These are phyloP conservation scores for Paecilomyces sp. DNA, from an alignment of 2,329 filamentous ascomycete species.

Conservation along the genomic window DNA sequence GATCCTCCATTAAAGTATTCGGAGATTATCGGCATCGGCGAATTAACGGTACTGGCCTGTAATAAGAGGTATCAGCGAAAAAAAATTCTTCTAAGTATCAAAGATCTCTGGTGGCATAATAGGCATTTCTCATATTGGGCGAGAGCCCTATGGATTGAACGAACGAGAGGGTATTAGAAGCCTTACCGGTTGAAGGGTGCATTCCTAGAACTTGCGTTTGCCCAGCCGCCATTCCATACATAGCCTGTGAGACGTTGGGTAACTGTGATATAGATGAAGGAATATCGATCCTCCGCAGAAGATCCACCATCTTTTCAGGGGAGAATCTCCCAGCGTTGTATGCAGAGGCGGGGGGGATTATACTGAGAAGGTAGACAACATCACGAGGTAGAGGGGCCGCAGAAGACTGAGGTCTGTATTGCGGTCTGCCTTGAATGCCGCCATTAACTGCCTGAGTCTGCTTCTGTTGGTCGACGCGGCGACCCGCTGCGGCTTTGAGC, in stretches of 20 bases:
- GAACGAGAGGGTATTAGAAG: not conserved
- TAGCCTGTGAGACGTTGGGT: slow-evolving; percentile 24
- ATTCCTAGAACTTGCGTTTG: slow-evolving; percentile 13
- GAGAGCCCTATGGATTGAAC: not conserved
- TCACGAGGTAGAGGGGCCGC: slow-evolving; percentile 66
- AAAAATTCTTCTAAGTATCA: not conserved
- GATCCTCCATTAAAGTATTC: not conserved
- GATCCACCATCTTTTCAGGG: slow-evolving; percentile 61
- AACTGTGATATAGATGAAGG: slow-evolving; percentile 46
- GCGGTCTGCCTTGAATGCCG: slow-evolving; percentile 15
- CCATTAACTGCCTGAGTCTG: slow-evolving; percentile 33
- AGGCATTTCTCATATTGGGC: not conserved
- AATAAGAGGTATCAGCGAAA: not conserved
- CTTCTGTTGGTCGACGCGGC: slow-evolving; percentile 71
- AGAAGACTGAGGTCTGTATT: slow-evolving; percentile 45
- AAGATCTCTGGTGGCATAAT: not conserved
- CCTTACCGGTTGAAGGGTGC: slow-evolving; percentile 28
- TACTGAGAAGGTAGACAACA: slow-evolving; percentile 56
- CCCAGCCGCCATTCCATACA: slow-evolving; percentile 20
- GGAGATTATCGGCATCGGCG: not conserved
- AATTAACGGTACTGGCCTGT: not conserved
- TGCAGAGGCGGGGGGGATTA: slow-evolving; percentile 64
- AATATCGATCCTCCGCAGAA: slow-evolving; percentile 63
- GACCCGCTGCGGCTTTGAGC: slow-evolving; percentile 80
- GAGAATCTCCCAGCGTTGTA: slow-evolving; percentile 68